A percentile compares a stretch with the other conserved stretches of the same genome.
Evolutionary conservation across 331 rosid species (phyloP).

Genomic region (Erythrophleum ivorense): DNA sequence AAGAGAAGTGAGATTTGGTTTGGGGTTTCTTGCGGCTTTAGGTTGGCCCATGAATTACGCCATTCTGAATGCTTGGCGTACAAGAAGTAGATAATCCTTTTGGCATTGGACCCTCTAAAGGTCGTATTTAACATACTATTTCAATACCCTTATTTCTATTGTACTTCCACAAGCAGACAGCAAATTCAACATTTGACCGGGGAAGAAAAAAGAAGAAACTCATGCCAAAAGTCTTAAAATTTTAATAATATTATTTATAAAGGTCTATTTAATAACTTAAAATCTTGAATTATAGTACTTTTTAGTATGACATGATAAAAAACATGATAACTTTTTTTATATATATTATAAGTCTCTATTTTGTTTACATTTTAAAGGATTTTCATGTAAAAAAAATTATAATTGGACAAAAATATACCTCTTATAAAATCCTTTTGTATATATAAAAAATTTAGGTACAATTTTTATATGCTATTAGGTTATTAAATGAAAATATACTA

Average conservation of each 20-base stretch:
- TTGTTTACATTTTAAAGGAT: neutral
- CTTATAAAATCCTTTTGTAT: too few species aligned
- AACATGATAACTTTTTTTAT: too few species aligned
- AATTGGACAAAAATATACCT: neutral
- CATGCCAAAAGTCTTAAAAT: neutral
- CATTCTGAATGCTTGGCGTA: slow-evolving; percentile 33
- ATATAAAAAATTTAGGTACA: too few species aligned
- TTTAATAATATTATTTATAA: neutral
- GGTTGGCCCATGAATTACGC: slow-evolving; percentile 9
- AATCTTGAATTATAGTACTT: neutral
- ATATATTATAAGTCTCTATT: too few species aligned
- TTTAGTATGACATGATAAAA: neutral
- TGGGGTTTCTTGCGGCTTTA: slow-evolving; percentile 30
- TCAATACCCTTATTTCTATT: neutral
- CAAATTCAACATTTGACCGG: neutral
- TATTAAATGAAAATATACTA: too few species aligned
- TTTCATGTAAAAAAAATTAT: neutral
- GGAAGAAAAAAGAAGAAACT: neutral
- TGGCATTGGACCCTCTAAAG: slow-evolving; percentile 3
- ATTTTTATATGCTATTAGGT: too few species aligned
- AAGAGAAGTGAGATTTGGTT: neutral
- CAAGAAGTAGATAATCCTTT: slow-evolving; percentile 18
- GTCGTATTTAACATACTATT: neutral
- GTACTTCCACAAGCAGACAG: neutral
- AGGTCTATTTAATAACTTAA: neutral